Base-by-base conservation (phyloP, 768 basidiomycete species). In the Roridomyces roridus region DNA sequence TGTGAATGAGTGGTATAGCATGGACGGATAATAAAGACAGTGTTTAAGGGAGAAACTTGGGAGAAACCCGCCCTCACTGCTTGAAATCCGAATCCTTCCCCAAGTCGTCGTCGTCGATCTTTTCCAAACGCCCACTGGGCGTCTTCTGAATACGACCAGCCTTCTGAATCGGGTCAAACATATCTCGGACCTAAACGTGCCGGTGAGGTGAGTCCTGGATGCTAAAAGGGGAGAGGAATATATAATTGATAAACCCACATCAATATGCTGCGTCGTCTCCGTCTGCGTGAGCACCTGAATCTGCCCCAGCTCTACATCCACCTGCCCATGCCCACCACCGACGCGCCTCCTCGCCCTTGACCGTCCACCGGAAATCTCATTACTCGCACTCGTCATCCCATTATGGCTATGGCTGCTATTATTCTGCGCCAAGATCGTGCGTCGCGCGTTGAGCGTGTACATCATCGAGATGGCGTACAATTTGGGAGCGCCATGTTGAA, bases 401-500 rank as follows among this genome's bases (percentile, higher is more conserved):
- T 52, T 58, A n/a, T n/a, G n/a, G n/a, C n/a, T n/a, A n/a, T n/a
- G n/a, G 26, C 54, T 48, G 18, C 59, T 55, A 28, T 36, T 29
- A 21, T 57, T 35, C 24, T 46, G 24, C 7, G 44, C 57, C 34
- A 70, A 66, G 39, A 73, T 66, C 1, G 44, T 40, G 20, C 60
- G 65, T 25, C 72, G 68, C 0, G 70, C 69, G 39, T 74, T 74
- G 41, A 74, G 56, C 4, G 72, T 72, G 71, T 72, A 74, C 72
- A 74, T 72, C 73, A 74, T 75, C 2, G 70, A 72, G 34, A 72
- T 63, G 4, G 70, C 74, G 45, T 74, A 75, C 15, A 75, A 54
- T 36, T 72, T 75, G 11, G 74, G 72, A 74, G 56, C 11, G 62
- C 55, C 57, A 64, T 62, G 46, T 73, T 74, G 48, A 74, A 72